Percentiles rank a stretch among this genome's conserved stretches.
phyloP scores from a whole-genome alignment of 2,329 filamentous ascomycete species.

The Xylariaceae sp. region DNA sequence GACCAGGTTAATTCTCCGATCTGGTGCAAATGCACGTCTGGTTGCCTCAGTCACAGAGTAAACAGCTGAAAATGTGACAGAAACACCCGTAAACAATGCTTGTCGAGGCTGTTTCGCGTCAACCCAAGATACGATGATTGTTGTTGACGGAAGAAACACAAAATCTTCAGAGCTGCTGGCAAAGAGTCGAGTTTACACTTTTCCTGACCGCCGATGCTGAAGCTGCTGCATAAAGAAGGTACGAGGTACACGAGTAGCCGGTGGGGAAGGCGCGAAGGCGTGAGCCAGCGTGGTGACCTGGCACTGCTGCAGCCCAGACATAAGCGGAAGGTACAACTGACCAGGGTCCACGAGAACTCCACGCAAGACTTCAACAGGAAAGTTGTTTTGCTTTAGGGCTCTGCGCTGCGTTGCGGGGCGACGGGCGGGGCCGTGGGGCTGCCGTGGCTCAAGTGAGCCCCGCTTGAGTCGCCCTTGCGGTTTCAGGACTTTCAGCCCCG shows the following conservation, averaged over 20 bases:
- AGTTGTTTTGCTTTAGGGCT: slow-evolving; percentile 20
- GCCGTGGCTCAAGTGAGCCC: background rate
- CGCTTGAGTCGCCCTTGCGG: too few relatives aligned
- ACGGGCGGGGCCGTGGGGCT: slow-evolving; percentile 15
- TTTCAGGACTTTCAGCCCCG: background rate
- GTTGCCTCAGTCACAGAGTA: too few relatives aligned
- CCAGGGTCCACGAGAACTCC: background rate
- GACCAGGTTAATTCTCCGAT: too few relatives aligned
- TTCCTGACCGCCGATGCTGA: too few relatives aligned
- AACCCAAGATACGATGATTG: too few relatives aligned
- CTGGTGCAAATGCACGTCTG: too few relatives aligned
- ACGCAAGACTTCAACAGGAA: slow-evolving; percentile 7
- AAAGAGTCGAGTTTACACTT: too few relatives aligned
- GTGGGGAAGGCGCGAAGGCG: slow-evolving; percentile 8
- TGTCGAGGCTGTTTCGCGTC: too few relatives aligned
- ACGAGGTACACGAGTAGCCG: slow-evolving; percentile 1
- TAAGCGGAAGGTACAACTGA: background rate
- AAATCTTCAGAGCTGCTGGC: too few relatives aligned
- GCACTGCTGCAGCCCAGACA: slow-evolving; percentile 23
- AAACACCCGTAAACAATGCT: too few relatives aligned
- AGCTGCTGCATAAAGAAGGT: background rate
- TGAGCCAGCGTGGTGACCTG: slow-evolving; percentile 23
- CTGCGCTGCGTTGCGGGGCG: slow-evolving; percentile 17
- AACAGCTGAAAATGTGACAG: too few relatives aligned
- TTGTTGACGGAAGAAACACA: too few relatives aligned